These are phyloP conservation scores for Phlebopus sp. DNA, from an alignment of 1,284 basidiomycete genomes.

Conservation along the genomic window DNA sequence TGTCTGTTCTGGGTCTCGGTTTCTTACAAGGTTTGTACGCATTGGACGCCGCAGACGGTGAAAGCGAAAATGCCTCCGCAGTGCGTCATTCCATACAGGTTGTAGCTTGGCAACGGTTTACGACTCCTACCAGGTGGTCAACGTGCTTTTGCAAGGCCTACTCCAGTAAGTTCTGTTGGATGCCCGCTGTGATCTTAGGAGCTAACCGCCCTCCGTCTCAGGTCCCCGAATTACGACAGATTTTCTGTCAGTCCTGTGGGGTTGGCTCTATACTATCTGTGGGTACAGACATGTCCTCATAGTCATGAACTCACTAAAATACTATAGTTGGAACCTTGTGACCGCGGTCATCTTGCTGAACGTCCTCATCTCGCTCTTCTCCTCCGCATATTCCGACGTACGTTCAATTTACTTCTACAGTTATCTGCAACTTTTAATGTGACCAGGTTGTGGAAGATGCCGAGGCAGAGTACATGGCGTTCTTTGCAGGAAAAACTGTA, in stretches of 20 bases:
- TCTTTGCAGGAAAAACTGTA: conserved; percentile 85
- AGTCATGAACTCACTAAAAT: background rate
- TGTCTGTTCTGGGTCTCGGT: conserved; percentile 80
- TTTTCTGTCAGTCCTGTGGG: conserved; percentile 64
- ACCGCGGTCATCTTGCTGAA: conserved; percentile 90
- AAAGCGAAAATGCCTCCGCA: conserved; percentile 49
- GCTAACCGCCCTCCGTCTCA: conserved; percentile 26
- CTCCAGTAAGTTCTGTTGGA: conserved; percentile 56
- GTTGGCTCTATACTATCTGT: conserved; percentile 80
- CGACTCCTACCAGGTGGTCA: conserved; percentile 50
- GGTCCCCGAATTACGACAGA: conserved; percentile 78
- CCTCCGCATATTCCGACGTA: conserved; percentile 86
- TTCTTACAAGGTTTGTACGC: conserved; percentile 88
- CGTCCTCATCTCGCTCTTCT: conserved; percentile 92
- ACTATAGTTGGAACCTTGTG: conserved; percentile 75
- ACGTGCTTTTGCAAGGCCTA: conserved; percentile 78
- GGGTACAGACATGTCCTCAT: conserved; percentile 26
- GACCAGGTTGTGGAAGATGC: conserved; percentile 58
- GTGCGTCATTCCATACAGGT: conserved; percentile 33
- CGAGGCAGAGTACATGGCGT: conserved; percentile 80
- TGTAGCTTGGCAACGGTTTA: background rate
- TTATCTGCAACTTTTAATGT: background rate
- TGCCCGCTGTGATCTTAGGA: background rate
- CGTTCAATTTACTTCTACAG: conserved; percentile 27
- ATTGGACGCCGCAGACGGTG: conserved; percentile 87